Base-by-base conservation (phyloP, 345 rosid genomes). In the Pugionium dolabratum region DNA sequence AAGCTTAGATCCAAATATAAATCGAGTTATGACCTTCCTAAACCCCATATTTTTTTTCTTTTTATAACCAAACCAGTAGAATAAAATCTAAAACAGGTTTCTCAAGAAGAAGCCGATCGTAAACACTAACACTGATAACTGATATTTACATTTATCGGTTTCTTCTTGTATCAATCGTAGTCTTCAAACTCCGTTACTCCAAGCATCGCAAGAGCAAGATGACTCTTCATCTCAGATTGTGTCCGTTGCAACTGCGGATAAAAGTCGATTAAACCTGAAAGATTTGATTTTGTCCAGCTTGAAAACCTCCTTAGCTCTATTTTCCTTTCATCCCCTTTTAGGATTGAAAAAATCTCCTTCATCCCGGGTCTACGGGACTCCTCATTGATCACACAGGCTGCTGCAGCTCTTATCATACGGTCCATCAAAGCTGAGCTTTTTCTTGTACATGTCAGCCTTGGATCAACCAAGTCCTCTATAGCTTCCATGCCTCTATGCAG, bases 141-240 rank as follows among this genome's bases (percentile, higher is more conserved):
- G 7, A 32, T 58, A 49, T 31, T 9, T 59, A 59, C 67, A 51
- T 39, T 52, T 26, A 1, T 10, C 31, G 37, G 4, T 1, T 7
- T 46, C 42, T 6, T 18, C 18, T 18, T 18, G 18, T 18, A 18
- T 18, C 75, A 84, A 56, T 88, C 86, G 28, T 84, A 91, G 0
- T 86, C 96, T 70, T 84, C 97, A 63, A 88, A 73, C 42, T 90
- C 97, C 0, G 95, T 68, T 70, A 90, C 96, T 74, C 99, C 99
- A 9, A 86, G 76, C 96, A 94, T 90, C 7, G 97, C 97, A 64
- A 94, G 73, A 64, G 91, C 97, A 55, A 94, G 79, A 78, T 94
- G 99, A 73, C 87, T 78, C 33, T 76, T 90, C 91, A 88, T 85
- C 84, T 94, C 99, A 1, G 78, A 86, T 65, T 85, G 88, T 1